A percentile compares a stretch with the other conserved stretches of the same genome.
These are phyloP conservation scores for Syncephalastrum monosporum DNA, from an alignment of 371 early-diverging fungal species.

Conservation along the genomic window DNA sequence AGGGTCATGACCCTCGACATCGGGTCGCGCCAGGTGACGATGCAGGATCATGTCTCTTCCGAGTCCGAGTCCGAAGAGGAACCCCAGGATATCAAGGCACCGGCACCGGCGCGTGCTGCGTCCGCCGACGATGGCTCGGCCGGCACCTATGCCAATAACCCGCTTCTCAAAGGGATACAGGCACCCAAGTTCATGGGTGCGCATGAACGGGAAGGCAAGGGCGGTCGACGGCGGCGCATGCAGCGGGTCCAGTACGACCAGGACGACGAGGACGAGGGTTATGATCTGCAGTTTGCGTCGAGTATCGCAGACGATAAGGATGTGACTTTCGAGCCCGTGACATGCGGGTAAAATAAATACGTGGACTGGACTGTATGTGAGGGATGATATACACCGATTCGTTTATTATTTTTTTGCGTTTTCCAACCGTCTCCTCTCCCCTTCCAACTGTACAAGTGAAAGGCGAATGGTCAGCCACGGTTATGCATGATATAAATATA, in stretches of 20 bases:
- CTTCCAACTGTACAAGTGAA: constrained; percentile 47
- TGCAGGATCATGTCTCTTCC: constrained; percentile 32
- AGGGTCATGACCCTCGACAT: constrained; percentile 75
- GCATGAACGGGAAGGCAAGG: constrained; percentile 13
- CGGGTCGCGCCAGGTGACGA: constrained; percentile 51
- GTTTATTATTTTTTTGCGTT: constrained; percentile 20
- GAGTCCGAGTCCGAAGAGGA: constrained; percentile 24
- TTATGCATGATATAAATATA: too few species aligned
- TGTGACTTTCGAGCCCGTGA: constrained; percentile 13
- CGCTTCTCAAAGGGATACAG: constrained; percentile 32
- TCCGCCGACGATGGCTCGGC: constrained; percentile 18
- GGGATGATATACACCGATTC: too few species aligned
- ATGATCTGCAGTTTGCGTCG: constrained; percentile 25
- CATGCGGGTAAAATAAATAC: constrained; percentile 3
- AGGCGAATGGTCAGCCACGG: neutral
- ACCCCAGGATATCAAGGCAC: constrained; percentile 3
- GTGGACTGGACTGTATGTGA: too few species aligned
- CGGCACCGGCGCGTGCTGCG: neutral
- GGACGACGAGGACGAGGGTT: constrained; percentile 16
- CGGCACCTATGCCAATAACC: constrained; percentile 47
- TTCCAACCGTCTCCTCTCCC: constrained; percentile 51
- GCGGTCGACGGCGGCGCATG: constrained; percentile 21
- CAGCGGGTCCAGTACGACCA: constrained; percentile 32
- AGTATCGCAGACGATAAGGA: constrained; percentile 26
- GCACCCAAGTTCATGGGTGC: constrained; percentile 37